Base-by-base conservation (phyloP, 116 monocot genomes). In the Papilionanthe hybrid region DNA sequence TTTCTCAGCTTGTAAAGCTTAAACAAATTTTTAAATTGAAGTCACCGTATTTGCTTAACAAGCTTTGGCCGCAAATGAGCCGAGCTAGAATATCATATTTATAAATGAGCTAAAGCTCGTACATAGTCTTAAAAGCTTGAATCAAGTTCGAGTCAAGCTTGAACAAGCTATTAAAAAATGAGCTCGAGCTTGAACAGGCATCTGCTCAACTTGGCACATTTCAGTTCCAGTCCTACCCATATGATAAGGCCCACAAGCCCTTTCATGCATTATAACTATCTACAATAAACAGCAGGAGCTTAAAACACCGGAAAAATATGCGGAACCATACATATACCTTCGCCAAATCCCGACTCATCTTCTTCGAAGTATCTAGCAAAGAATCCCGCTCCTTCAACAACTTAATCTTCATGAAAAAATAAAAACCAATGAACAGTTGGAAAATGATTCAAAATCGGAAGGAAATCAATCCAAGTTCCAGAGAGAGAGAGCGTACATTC, bases 381-480 rank as follows among this genome's bases (percentile, higher is more conserved):
- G 88, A 76, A 78, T 99, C 99, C 80, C 95, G 82, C 78, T 99
- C 99, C 81, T 86, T 95, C 7, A 76, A 48, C 72, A 99, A 58
- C 78, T 89, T 93, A 79, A 78, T 80, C 98, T 98, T 56, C 50
- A 58, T 6, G 42, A 43, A n/a, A 78, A 55, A 73, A 78, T 73
- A 42, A 74, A 72, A 77, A 15, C 19, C 71, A 71, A 0, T 56
- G 29, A 5, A 44, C 69, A 42, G 7, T 22, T 45, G 10, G 60
- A 63, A 25, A 84, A 28, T 15, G 9, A 37, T 60, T 56, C 25
- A 53, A 80, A 5, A 72, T 50, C 12, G 63, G 56, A 53, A 12
- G 58, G 41, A 50, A 73, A 73, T 22, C 44, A 44, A 7, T 44
- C 20, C 29, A 53, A 71, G 17, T 17, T 30, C 65, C 53, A 25